These are phyloP conservation scores for Aspergillus conjunctus DNA, from an alignment of 495 filamentous ascomycete genomes.

Conservation along the genomic window DNA sequence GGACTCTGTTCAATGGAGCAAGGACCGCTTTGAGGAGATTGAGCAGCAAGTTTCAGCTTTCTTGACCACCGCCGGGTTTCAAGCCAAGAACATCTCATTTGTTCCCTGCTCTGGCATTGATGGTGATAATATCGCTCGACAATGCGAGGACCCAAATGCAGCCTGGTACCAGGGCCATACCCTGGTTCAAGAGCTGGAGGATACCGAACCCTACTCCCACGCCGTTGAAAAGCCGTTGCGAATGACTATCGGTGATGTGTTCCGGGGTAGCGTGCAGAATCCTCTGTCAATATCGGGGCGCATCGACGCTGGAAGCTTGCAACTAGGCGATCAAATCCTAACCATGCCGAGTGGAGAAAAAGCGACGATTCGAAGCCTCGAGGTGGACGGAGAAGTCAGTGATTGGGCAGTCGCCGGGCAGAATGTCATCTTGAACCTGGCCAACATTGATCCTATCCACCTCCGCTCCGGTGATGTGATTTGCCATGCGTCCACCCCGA, in stretches of 20 bases:
- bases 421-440: constrained; percentile 78
- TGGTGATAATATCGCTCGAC: constrained; percentile 79
- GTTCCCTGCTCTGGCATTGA: constrained; percentile 86
- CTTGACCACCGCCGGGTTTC: constrained; percentile 78
- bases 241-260: constrained; percentile 80
- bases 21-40: constrained; percentile 82
- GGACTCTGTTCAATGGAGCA: constrained; percentile 78
- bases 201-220: constrained; percentile 68
- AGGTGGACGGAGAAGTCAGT: constrained; percentile 66
- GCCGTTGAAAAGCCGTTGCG: constrained; percentile 79
- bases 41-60: constrained; percentile 80
- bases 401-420: constrained; percentile 98
- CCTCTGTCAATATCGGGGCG: constrained; percentile 82
- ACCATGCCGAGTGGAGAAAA: constrained; percentile 79
- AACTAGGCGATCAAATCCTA: constrained; percentile 78
- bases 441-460: constrained; percentile 82
- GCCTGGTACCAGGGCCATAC: constrained; percentile 81
- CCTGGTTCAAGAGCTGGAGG: constrained; percentile 80
- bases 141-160: constrained; percentile 55
- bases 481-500: constrained; percentile 67
- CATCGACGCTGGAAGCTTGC: constrained; percentile 79
- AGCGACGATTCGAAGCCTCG: constrained; percentile 74
- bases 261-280: constrained; percentile 73
- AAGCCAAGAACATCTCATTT: constrained; percentile 75
- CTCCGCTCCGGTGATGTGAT: constrained; percentile 83